Conservation (phyloP, 257 asterid genomes). For the Marsdenia floribunda region DNA sequence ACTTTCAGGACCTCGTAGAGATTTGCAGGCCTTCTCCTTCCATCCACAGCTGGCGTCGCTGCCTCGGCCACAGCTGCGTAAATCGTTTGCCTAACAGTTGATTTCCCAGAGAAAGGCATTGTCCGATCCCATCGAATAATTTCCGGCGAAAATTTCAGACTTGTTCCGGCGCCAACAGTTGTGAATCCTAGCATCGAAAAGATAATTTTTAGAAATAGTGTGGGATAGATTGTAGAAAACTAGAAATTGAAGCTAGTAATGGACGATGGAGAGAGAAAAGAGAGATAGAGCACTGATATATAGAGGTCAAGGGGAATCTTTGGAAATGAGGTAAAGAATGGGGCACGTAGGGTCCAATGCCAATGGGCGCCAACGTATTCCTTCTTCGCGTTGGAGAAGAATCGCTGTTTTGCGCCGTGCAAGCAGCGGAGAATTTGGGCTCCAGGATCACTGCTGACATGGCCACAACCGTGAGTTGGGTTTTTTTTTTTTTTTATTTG, state of each 20-base stretch:
- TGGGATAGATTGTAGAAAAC: slow-evolving; percentile 13
- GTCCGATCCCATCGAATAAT: slow-evolving; percentile 1
- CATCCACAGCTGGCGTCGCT: slow-evolving; percentile 25
- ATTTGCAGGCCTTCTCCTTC: slow-evolving; percentile 23
- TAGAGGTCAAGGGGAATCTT: slow-evolving; percentile 11
- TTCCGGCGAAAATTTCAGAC: slow-evolving; percentile 3
- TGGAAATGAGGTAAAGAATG: background rate
- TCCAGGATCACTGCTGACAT: background rate
- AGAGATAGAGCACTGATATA: background rate
- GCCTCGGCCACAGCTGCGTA: slow-evolving; percentile 47
- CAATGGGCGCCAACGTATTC: slow-evolving; percentile 9
- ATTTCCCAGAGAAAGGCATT: background rate
- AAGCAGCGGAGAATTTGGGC: slow-evolving; percentile 5
- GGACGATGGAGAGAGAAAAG: background rate
- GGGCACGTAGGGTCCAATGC: slow-evolving; percentile 9
- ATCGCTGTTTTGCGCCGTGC: background rate
- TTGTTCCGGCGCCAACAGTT: slow-evolving; percentile 2
- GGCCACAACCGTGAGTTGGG: background rate
- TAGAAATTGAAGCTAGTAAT: slow-evolving; percentile 1
- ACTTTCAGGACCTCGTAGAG: slow-evolving; percentile 69
- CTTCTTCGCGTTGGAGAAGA: background rate
- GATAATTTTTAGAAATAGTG: background rate
- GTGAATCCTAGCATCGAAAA: slow-evolving; percentile 22
- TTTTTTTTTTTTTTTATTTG: background rate
- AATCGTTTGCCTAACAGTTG: background rate